phyloP scores from a whole-genome alignment of 495 filamentous ascomycete genomes.

The Bacidia rubella region DNA sequence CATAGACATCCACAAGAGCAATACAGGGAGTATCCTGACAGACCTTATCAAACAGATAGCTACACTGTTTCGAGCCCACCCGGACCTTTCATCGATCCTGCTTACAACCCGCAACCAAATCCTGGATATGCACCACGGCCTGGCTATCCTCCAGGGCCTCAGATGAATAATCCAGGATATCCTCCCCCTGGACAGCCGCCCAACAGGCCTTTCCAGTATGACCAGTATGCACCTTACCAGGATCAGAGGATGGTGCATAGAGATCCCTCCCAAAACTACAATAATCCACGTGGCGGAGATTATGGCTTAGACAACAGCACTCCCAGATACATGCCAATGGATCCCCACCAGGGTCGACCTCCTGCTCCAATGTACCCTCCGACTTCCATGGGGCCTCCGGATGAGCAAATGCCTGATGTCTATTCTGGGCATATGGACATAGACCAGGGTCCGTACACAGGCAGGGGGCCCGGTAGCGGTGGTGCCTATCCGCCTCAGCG shows the following conservation, averaged over 20 bases:
- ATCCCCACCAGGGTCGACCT: neutral
- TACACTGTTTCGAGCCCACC: constrained; percentile 5
- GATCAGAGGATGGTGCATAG: neutral
- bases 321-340: neutral
- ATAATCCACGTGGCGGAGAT: neutral
- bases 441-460: neutral
- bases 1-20: constrained; percentile 6
- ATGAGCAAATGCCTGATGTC: neutral
- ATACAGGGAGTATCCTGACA: constrained; percentile 1
- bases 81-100: constrained; percentile 1
- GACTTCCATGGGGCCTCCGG: neutral
- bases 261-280: neutral
- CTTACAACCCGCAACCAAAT: neutral
- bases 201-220: neutral
- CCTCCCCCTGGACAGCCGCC: constrained; percentile 3
- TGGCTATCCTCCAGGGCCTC: constrained; percentile 9
- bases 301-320: neutral
- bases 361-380: neutral
- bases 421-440: neutral
- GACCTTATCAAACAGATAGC: neutral
- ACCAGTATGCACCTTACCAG: neutral
- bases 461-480: neutral
- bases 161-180: neutral
- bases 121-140: constrained; percentile 8
- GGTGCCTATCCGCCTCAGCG: neutral